A percentile compares a stretch with the other conserved stretches of the same genome.
Evolutionary conservation across 2,329 filamentous ascomycete genomes (phyloP).

Genomic region (Phaeoacremonium minimum): DNA sequence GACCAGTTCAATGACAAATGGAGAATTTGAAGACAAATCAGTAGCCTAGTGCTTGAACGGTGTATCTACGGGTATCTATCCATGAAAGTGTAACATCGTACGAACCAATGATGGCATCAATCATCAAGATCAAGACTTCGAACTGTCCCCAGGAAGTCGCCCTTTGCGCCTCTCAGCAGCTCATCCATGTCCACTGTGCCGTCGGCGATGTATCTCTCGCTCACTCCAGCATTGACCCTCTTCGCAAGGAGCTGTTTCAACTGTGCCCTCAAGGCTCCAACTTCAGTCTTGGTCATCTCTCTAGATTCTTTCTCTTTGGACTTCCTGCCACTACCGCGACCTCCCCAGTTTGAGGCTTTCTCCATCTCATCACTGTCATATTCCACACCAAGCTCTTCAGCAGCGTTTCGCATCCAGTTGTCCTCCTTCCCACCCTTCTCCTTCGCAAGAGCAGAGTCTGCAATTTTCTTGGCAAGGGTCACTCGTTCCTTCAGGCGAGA

Average conservation of each 20-base stretch:
- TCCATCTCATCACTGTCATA: constrained; percentile 88
- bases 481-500: constrained; percentile 72
- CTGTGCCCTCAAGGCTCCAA: constrained; percentile 66
- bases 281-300: constrained; percentile 66
- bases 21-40: too few relatives aligned
- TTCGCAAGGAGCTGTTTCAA: constrained; percentile 65
- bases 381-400: constrained; percentile 89
- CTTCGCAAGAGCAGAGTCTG: constrained; percentile 78
- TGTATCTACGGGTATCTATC: too few relatives aligned
- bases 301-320: constrained; percentile 70
- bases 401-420: constrained; percentile 76
- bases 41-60: too few relatives aligned
- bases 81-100: too few relatives aligned
- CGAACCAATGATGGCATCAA: too few relatives aligned
- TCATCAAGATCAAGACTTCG: constrained; percentile 36
- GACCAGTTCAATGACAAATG: too few relatives aligned
- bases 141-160: constrained; percentile 60
- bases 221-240: constrained; percentile 82
- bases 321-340: constrained; percentile 69
- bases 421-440: constrained; percentile 82
- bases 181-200: constrained; percentile 79
- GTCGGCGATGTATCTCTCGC: constrained; percentile 79
- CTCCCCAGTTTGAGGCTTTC: constrained; percentile 54
- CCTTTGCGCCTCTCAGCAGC: constrained; percentile 59
- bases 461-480: constrained; percentile 78